A percentile compares a stretch with the other conserved stretches of the same genome.
These are phyloP conservation scores for Apiospora arundinis DNA, from an alignment of 2,329 filamentous ascomycete genomes.

Conservation along the genomic window DNA sequence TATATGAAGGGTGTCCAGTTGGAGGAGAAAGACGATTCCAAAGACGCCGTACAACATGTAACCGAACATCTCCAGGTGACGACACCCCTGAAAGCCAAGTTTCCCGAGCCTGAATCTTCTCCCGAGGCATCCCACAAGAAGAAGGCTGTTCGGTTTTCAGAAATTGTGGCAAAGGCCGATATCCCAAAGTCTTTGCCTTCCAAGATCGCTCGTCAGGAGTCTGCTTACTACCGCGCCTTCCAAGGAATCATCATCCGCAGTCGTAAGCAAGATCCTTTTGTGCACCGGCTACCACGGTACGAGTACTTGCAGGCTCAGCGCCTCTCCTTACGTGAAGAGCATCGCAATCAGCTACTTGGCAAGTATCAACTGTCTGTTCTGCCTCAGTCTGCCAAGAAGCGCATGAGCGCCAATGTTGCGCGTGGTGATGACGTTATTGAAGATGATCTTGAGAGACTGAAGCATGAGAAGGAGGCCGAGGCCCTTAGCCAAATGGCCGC, in stretches of 20 bases:
- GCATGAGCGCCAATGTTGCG: constrained; percentile 74
- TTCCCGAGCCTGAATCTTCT: constrained; percentile 36
- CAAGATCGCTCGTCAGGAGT: constrained; percentile 65
- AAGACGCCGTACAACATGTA: constrained; percentile 45
- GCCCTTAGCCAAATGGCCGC: constrained; percentile 74
- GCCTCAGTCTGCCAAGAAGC: constrained; percentile 73
- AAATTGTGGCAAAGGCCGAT: constrained; percentile 52
- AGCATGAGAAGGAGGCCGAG: constrained; percentile 79
- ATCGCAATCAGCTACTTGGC: constrained; percentile 82
- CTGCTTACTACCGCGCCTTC: constrained; percentile 89
- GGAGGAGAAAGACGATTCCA: constrained; percentile 48
- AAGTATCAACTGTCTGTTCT: constrained; percentile 80
- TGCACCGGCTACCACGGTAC: constrained; percentile 83
- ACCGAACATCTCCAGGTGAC: constrained; percentile 42
- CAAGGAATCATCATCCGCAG: constrained; percentile 73
- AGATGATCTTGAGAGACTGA: constrained; percentile 68
- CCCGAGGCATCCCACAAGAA: constrained; percentile 51
- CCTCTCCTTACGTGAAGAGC: constrained; percentile 72
- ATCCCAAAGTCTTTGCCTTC: constrained; percentile 58
- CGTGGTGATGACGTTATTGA: constrained; percentile 71
- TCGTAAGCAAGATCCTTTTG: constrained; percentile 76
- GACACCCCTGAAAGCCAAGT: constrained; percentile 38
- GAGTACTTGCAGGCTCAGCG: constrained; percentile 88
- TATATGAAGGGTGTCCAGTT: constrained; percentile 74
- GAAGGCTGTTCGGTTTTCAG: constrained; percentile 80